Conservation (phyloP, 441 rosid species). For the Mallotus repandus region DNA sequence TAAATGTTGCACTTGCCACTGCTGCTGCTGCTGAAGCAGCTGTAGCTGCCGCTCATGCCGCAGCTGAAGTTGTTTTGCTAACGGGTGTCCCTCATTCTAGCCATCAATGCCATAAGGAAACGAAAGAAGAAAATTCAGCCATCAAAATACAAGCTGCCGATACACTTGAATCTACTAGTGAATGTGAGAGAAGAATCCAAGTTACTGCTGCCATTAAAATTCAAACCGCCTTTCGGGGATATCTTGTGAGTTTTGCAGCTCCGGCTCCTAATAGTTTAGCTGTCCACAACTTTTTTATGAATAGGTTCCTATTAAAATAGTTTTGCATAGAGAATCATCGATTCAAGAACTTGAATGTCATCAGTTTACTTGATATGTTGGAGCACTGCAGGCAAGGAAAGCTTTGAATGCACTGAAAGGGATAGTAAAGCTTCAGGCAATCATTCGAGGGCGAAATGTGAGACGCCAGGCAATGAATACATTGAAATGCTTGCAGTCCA, state of each 20-base stretch:
- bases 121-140: conserved; percentile 20
- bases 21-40: conserved; percentile 62
- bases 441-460: conserved; percentile 73
- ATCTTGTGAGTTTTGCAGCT: conserved; percentile 55
- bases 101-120: conserved; percentile 29
- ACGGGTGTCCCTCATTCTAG: conserved; percentile 33
- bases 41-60: conserved; percentile 47
- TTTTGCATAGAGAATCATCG: no score
- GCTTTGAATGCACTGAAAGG: conserved; percentile 87
- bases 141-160: conserved; percentile 27
- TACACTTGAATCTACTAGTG: conserved; percentile 13
- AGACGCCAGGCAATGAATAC: conserved; percentile 79
- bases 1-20: conserved; percentile 48
- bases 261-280: background rate
- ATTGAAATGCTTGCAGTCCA: conserved; percentile 76
- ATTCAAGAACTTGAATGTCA: no score
- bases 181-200: conserved; percentile 28
- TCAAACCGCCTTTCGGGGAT: conserved; percentile 72
- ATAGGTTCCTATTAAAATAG: no score
- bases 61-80: conserved; percentile 54
- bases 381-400: conserved; percentile 67
- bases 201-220: conserved; percentile 54
- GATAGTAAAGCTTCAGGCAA: conserved; percentile 90
- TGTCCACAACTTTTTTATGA: no score
- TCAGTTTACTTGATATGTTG: background rate